A percentile compares a stretch with the other conserved stretches of the same genome.
These are phyloP conservation scores for Tetrahymena elliotti DNA, from an alignment of 73 alveolate genomes.

Conservation along the genomic window DNA sequence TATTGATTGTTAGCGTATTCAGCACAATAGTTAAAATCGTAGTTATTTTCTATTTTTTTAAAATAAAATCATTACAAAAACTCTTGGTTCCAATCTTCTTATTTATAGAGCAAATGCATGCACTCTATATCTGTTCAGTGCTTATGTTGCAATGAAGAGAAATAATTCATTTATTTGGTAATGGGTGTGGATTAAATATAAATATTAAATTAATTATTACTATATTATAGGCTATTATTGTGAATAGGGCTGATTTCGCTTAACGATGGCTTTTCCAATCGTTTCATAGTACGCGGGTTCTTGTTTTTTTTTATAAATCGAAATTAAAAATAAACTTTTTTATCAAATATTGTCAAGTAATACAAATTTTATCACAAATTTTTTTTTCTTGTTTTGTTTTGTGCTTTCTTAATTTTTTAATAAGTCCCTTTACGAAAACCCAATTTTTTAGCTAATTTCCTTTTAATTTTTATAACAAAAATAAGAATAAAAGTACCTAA, in stretches of 20 bases:
- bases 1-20: neutral
- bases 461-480: too few relatives aligned
- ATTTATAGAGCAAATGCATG: too few relatives aligned
- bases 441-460: neutral
- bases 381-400: neutral
- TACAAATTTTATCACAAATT: neutral
- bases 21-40: neutral
- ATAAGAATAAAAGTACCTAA: neutral
- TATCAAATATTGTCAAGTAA: neutral
- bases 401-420: neutral
- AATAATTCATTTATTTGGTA: too few relatives aligned
- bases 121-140: neutral
- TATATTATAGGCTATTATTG: neutral
- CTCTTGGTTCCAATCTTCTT: neutral
- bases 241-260: conserved; percentile 1
- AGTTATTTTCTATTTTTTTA: neutral
- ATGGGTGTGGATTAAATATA: neutral
- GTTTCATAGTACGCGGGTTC: conserved; percentile 2
- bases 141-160: neutral
- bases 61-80: neutral
- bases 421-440: neutral
- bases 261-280: neutral
- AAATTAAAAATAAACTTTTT: neutral
- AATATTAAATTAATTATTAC: neutral
- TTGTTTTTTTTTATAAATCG: neutral